These are phyloP conservation scores for Cephaloascus fragrans DNA, from an alignment of 805 yeast species.

Conservation along the genomic window DNA sequence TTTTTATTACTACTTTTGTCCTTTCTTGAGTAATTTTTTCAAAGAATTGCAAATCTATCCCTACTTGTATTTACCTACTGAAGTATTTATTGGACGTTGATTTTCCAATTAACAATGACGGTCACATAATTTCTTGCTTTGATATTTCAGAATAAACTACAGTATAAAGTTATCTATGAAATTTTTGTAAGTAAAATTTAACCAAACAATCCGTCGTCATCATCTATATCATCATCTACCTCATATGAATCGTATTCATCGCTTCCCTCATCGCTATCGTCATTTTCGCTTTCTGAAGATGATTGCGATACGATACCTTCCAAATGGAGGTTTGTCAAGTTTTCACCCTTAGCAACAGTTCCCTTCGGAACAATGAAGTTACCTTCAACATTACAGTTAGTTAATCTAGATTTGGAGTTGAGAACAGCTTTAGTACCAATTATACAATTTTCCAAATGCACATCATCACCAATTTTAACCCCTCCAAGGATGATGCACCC, in stretches of 20 bases:
- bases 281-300: slow-evolving; percentile 12
- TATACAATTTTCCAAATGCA: slow-evolving; percentile 75
- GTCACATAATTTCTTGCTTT: no score
- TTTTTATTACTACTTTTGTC: neutral
- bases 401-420: slow-evolving; percentile 53
- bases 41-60: no score
- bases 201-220: slow-evolving; percentile 42
- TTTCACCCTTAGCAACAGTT: slow-evolving; percentile 47
- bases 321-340: slow-evolving; percentile 32
- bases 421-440: slow-evolving; percentile 65
- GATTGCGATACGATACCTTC: slow-evolving; percentile 27
- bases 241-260: slow-evolving; percentile 31
- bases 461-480: slow-evolving; percentile 72
- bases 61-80: no score
- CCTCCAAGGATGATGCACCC: slow-evolving; percentile 75
- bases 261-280: slow-evolving; percentile 25
- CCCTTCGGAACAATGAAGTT: slow-evolving; percentile 56
- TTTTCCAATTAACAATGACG: no score
- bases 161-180: no score
- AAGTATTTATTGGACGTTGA: neutral
- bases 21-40: neutral
- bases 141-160: no score
- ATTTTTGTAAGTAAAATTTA: no score
- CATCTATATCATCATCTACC: slow-evolving; percentile 57
- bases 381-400: slow-evolving; percentile 82